Base-by-base conservation (phyloP, 768 basidiomycete genomes). In the Dioszegia aurantiaca region DNA sequence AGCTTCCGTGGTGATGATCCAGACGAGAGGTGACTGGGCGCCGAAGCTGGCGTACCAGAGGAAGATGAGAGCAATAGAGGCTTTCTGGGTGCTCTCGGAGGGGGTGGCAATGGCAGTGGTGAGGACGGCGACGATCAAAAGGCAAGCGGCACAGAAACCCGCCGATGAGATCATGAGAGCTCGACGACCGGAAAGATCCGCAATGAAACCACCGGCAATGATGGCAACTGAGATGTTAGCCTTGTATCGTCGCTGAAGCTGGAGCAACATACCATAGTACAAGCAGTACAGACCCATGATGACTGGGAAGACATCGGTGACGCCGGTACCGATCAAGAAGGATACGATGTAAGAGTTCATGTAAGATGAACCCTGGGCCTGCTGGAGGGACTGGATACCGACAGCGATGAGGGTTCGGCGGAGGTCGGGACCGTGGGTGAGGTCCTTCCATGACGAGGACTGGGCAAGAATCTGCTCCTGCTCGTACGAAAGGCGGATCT, bases 1-100 rank as follows among this genome's bases (percentile, higher is more conserved):
- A 16, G 58, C 23, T 42, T 68, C 68, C 26, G 70, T 49, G 16
- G 62, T 60, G 41, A 61, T 56, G 47, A 63, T 69, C 52, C 52
- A 67, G 51, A 58, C 49, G 21, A 69, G 26, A 0, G 65, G 65
- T 3, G 55, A 59, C 58, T 63, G 62, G 26, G 44, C 64, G 9
- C 64, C 65, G 24, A 65, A 67, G 5, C 39, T 33, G 53, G 52
- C 60, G 46, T 60, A 51, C 65, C 64, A 64, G 24, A 62, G 36
- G 53, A 62, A 62, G 61, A 62, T 54, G 27, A 56, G 47, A 19
- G 52, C 61, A 30, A 62, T 56, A 23, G 46, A 51, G 21, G 47
- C 49, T 14, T 59, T 62, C 41, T 39, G 26, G 16, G 42, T 31
- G n/a, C 54, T 24, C 12, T 4, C 16, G 47, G 47, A 26, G 5